Evolutionary conservation across 2,329 filamentous ascomycete species (phyloP).

Genomic region (Ophiostoma himal-ulmi): DNA sequence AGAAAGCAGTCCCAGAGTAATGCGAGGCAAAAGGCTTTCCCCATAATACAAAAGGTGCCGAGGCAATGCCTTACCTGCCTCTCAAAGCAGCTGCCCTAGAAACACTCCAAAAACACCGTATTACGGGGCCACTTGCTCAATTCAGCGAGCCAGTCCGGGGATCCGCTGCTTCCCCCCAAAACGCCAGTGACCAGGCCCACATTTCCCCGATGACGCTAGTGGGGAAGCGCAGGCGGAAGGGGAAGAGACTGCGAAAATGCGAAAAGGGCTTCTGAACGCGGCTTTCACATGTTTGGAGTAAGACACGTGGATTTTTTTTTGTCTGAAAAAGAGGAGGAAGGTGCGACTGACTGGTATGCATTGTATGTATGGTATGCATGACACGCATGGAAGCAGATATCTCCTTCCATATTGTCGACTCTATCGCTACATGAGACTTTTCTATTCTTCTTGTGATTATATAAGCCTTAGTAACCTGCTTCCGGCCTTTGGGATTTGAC

Average conservation of each 20-base stretch:
- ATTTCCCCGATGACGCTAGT: slow-evolving; percentile 10
- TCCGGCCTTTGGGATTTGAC: background rate
- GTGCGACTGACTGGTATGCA: background rate
- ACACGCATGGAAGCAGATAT: too few species aligned
- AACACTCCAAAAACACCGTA: background rate
- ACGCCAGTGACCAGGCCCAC: background rate
- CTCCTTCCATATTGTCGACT: too few species aligned
- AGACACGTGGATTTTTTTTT: background rate
- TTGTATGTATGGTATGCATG: background rate
- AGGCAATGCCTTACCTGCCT: background rate
- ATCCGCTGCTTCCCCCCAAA: slow-evolving; percentile 13
- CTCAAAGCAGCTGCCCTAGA: slow-evolving; percentile 1
- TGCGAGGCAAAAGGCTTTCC: slow-evolving; percentile 6
- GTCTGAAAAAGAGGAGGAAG: background rate
- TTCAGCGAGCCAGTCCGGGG: slow-evolving; percentile 11
- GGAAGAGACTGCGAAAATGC: background rate
- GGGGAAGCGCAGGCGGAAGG: background rate
- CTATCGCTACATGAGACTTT: too few species aligned
- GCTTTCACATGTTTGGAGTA: slow-evolving; percentile 13
- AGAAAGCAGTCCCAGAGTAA: background rate
- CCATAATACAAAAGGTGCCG: slow-evolving; percentile 16
- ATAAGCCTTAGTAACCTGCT: background rate
- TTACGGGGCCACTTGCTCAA: slow-evolving; percentile 12
- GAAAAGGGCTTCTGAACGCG: background rate
- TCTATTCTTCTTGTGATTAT: background rate